phyloP scores from a whole-genome alignment of 106 monocot genomes.

The Dioscorea dumetorum region DNA sequence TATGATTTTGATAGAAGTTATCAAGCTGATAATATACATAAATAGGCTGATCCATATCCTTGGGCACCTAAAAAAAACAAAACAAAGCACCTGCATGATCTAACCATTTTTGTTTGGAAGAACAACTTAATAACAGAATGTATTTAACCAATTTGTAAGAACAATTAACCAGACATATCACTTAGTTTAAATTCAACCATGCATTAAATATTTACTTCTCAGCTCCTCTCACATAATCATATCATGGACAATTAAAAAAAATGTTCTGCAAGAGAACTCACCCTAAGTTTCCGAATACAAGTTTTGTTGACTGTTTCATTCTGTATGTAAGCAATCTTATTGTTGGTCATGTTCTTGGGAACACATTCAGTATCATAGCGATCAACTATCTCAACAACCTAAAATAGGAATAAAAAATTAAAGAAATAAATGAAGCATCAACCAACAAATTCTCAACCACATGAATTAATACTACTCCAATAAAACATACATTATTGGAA shows the following conservation, averaged over 20 bases:
- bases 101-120: too few species aligned
- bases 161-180: too few species aligned
- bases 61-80: slow-evolving; percentile 32
- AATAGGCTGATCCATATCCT: slow-evolving; percentile 51
- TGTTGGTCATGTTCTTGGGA: slow-evolving; percentile 18
- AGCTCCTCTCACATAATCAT: too few species aligned
- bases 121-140: too few species aligned
- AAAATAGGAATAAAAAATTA: neutral
- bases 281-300: slow-evolving; percentile 50
- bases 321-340: slow-evolving; percentile 51
- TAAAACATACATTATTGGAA: slow-evolving; percentile 45
- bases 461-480: too few species aligned
- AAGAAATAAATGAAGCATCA: too few species aligned
- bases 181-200: too few species aligned
- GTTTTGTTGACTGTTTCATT: slow-evolving; percentile 32
- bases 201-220: too few species aligned
- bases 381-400: slow-evolving; percentile 91
- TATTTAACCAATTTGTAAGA: too few species aligned
- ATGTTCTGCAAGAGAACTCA: slow-evolving; percentile 16
- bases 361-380: slow-evolving; percentile 62
- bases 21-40: slow-evolving; percentile 64
- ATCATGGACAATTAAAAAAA: too few species aligned
- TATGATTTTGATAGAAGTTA: slow-evolving; percentile 65
- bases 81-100: neutral
- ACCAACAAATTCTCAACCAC: too few species aligned